Conservation (phyloP, 2,329 filamentous ascomycete species). For the Hymenoscyphus linearis region DNA sequence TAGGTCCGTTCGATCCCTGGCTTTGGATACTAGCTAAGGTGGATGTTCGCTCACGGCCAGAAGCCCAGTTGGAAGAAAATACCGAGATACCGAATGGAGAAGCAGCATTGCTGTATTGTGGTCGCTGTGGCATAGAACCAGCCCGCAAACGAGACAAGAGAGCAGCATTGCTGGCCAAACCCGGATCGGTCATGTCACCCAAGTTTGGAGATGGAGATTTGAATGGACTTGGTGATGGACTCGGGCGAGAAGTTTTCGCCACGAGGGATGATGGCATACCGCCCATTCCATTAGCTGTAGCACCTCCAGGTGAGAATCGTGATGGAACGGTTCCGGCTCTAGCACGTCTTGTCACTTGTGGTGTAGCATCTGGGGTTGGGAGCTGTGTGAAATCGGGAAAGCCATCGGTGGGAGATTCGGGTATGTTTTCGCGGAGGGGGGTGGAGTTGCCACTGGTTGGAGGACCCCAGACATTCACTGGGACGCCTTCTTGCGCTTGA, state of each 20-base stretch:
- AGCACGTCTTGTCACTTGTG: slow-evolving; percentile 65
- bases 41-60: slow-evolving; percentile 73
- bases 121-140: slow-evolving; percentile 88
- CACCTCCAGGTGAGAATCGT: slow-evolving; percentile 75
- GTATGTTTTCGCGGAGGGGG: slow-evolving; percentile 92
- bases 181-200: slow-evolving; percentile 39
- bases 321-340: slow-evolving; percentile 96
- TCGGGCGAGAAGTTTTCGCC: slow-evolving; percentile 76
- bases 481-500: slow-evolving; percentile 88
- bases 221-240: slow-evolving; percentile 83
- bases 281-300: slow-evolving; percentile 48
- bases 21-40: slow-evolving; percentile 80
- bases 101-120: slow-evolving; percentile 53
- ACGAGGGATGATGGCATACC: slow-evolving; percentile 46
- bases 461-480: slow-evolving; percentile 79
- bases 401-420: slow-evolving; percentile 91
- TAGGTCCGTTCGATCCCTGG: slow-evolving; percentile 83
- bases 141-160: slow-evolving; percentile 81
- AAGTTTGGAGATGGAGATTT: slow-evolving; percentile 59
- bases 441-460: slow-evolving; percentile 96
- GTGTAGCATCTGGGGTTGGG: slow-evolving; percentile 59
- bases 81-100: slow-evolving; percentile 82
- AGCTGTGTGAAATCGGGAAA: slow-evolving; percentile 85
- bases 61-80: slow-evolving; percentile 82
- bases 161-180: slow-evolving; percentile 56